Percentiles rank a stretch among this genome's conserved stretches.
Conservation (phyloP, 2,329 filamentous ascomycete species). For the Stachybotrys chlorohalonatus region DNA sequence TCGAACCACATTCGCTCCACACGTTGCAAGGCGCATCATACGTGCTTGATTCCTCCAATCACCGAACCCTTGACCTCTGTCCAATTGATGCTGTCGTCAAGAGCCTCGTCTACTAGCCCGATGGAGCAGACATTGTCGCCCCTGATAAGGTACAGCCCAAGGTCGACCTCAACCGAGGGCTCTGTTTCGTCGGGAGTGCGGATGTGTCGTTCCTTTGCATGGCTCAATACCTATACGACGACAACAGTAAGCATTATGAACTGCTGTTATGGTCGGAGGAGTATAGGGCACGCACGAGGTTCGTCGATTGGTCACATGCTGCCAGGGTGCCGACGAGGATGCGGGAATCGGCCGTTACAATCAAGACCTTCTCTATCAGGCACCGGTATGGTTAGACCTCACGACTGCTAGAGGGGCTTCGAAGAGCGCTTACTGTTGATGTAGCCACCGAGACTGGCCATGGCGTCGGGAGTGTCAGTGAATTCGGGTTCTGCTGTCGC, state of each 20-base stretch:
- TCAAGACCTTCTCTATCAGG: slow-evolving; percentile 71
- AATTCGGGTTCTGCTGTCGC: neutral
- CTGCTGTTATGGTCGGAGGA: neutral
- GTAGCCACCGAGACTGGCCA: slow-evolving; percentile 36
- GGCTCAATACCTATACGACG: slow-evolving; percentile 56
- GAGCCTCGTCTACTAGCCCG: slow-evolving; percentile 78
- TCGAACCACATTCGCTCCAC: neutral
- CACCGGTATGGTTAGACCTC: neutral
- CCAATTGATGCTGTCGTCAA: slow-evolving; percentile 92
- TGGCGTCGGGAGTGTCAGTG: slow-evolving; percentile 9
- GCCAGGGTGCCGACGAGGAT: slow-evolving; percentile 76
- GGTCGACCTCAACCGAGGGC: slow-evolving; percentile 67
- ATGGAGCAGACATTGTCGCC: slow-evolving; percentile 92
- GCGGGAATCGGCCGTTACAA: slow-evolving; percentile 87
- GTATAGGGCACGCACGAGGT: slow-evolving; percentile 47
- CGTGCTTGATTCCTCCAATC: slow-evolving; percentile 78
- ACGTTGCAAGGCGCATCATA: slow-evolving; percentile 17
- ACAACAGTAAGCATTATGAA: slow-evolving; percentile 7
- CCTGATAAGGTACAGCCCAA: slow-evolving; percentile 85
- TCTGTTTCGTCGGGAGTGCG: slow-evolving; percentile 76
- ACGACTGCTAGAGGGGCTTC: neutral
- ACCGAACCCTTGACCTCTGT: slow-evolving; percentile 75
- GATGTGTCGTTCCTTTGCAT: slow-evolving; percentile 84
- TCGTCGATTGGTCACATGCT: slow-evolving; percentile 85
- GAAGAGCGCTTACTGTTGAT: slow-evolving; percentile 28